Percentiles rank a stretch among this genome's conserved stretches.
Conservation (phyloP, 2,329 filamentous ascomycete genomes). For the Scedosporium apiospermum region DNA sequence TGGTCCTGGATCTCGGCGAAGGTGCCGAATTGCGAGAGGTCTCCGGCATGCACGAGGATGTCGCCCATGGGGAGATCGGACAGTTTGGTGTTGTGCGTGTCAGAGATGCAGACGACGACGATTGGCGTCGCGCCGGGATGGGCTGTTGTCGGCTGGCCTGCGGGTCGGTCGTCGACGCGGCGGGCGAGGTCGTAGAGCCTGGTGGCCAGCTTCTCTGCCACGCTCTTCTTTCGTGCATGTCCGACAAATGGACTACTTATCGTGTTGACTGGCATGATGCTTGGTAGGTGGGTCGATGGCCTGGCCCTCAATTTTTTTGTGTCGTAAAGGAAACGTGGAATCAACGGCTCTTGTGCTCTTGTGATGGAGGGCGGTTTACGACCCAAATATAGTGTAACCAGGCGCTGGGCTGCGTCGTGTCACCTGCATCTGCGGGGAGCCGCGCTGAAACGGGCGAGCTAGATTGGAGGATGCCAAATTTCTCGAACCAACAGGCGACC, state of each 20-base stretch:
- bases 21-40: slow-evolving; percentile 26
- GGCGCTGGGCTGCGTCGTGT: too few relatives aligned
- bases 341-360: too few relatives aligned
- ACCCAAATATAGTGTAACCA: too few relatives aligned
- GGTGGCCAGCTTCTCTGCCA: background rate
- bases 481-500: too few relatives aligned
- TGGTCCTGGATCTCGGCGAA: background rate
- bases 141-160: background rate
- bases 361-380: too few relatives aligned
- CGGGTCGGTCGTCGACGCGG: background rate
- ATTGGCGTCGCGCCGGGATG: background rate
- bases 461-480: too few relatives aligned
- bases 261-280: background rate
- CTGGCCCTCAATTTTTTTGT: too few relatives aligned
- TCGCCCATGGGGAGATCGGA: slow-evolving; percentile 27
- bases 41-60: slow-evolving; percentile 36
- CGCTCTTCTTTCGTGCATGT: background rate
- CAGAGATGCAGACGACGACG: slow-evolving; percentile 20
- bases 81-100: slow-evolving; percentile 31
- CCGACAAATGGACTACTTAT: background rate
- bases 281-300: too few relatives aligned
- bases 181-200: background rate
- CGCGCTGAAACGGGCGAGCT: too few relatives aligned
- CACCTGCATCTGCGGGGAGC: too few relatives aligned
- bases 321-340: too few relatives aligned